Percentiles rank a stretch among this genome's conserved stretches.
phyloP scores from a whole-genome alignment of 2,329 filamentous ascomycete species.

The Chrysosporium queenslandicum region DNA sequence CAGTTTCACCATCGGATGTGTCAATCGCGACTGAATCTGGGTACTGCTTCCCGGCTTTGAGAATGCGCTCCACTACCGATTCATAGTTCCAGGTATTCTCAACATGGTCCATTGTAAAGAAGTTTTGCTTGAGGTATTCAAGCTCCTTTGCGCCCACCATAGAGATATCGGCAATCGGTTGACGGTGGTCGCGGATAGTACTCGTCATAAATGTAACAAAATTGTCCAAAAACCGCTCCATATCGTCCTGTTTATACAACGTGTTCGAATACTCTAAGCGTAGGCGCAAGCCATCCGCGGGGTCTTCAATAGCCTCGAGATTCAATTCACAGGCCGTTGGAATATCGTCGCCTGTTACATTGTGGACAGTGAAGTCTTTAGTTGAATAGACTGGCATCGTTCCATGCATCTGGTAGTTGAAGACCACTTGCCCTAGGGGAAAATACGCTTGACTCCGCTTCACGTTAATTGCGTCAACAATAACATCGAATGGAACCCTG shows the following conservation, averaged over 20 bases:
- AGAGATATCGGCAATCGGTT: slow-evolving; percentile 20
- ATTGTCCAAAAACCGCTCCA: slow-evolving; percentile 24
- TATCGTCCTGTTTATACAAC: slow-evolving; percentile 19
- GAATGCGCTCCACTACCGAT: slow-evolving; percentile 15
- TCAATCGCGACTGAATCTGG: slow-evolving; percentile 19
- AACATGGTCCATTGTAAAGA: slow-evolving; percentile 15
- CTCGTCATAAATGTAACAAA: slow-evolving; percentile 21
- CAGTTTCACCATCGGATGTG: slow-evolving; percentile 17
- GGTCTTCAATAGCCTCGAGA: slow-evolving; percentile 21
- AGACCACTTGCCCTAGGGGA: slow-evolving; percentile 17
- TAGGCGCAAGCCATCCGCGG: slow-evolving; percentile 18
- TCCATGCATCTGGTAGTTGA: slow-evolving; percentile 20
- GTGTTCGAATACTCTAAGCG: slow-evolving; percentile 20
- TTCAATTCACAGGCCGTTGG: slow-evolving; percentile 21
- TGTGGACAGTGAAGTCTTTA: slow-evolving; percentile 19
- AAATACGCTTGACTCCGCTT: slow-evolving; percentile 14
- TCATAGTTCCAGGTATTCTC: slow-evolving; percentile 19
- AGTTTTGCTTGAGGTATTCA: slow-evolving; percentile 16
- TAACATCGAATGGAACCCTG: slow-evolving; percentile 16
- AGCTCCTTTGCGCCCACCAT: slow-evolving; percentile 21
- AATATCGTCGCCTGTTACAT: slow-evolving; percentile 19
- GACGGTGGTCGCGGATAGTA: slow-evolving; percentile 21
- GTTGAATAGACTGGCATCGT: slow-evolving; percentile 19
- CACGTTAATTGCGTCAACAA: slow-evolving; percentile 16
- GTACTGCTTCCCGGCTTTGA: slow-evolving; percentile 13